Evolutionary conservation across 306 rosid species (phyloP).

Genomic region (Cucurbita pepo): DNA sequence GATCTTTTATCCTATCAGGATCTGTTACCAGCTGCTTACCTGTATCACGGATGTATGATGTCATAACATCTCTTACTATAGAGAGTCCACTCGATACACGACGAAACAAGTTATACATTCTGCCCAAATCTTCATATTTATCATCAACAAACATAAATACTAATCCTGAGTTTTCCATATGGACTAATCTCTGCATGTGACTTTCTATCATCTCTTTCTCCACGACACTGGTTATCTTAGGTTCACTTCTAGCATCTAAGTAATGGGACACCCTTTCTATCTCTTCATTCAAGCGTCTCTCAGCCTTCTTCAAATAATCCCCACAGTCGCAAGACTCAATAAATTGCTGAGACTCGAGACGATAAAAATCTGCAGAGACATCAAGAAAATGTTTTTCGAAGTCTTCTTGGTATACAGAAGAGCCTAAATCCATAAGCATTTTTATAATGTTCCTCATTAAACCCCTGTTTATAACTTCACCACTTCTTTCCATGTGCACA

Average conservation of each 20-base stretch:
- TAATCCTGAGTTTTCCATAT: conserved; percentile 72
- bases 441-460: conserved; percentile 46
- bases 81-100: conserved; percentile 49
- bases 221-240: conserved; percentile 53
- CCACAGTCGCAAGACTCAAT: conserved; percentile 71
- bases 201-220: conserved; percentile 72
- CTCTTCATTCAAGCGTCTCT: conserved; percentile 70
- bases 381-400: conserved; percentile 57
- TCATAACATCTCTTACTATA: conserved; percentile 57
- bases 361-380: conserved; percentile 64
- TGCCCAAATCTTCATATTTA: conserved; percentile 59
- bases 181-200: conserved; percentile 68
- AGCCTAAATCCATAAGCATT: conserved; percentile 76
- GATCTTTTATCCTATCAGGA: conserved; percentile 73
- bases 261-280: conserved; percentile 80
- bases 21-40: conserved; percentile 71
- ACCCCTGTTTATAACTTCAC: conserved; percentile 65
- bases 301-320: conserved; percentile 65
- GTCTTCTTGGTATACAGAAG: conserved; percentile 54
- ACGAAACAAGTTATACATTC: conserved; percentile 62
- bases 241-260: conserved; percentile 58
- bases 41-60: conserved; percentile 53
- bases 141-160: conserved; percentile 69
- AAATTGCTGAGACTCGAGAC: conserved; percentile 49
- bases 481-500: conserved; percentile 46